phyloP scores from a whole-genome alignment of 176 grass and related monocot species.

The Aegilops umbellulata region DNA sequence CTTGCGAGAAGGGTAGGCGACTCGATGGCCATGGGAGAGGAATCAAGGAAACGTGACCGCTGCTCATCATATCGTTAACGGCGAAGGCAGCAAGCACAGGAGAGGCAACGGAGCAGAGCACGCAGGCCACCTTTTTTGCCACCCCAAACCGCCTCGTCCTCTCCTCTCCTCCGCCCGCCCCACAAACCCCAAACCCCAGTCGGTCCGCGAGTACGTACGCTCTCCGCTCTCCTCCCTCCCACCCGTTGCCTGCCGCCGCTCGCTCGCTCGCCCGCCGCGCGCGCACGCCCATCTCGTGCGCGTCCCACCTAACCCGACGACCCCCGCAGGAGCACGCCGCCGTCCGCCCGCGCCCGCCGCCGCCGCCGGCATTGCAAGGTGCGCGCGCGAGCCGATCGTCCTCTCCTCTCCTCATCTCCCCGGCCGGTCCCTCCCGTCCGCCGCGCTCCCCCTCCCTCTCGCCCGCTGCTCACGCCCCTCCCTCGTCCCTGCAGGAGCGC shows the following conservation, averaged over 20 bases:
- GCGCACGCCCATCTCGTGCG: slow-evolving; percentile 39
- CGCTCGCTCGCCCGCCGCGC: not conserved
- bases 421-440: too few species aligned
- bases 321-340: slow-evolving; percentile 5
- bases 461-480: not conserved
- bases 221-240: not conserved
- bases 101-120: not conserved
- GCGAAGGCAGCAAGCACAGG: not conserved
- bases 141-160: not conserved
- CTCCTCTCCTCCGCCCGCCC: too few species aligned
- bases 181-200: not conserved
- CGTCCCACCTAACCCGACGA: not conserved
- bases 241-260: not conserved
- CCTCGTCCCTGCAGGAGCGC: not conserved
- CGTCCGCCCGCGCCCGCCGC: too few species aligned
- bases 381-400: not conserved
- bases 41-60: not conserved
- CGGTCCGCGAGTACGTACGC: not conserved
- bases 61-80: not conserved
- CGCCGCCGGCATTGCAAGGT: not conserved
- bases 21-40: not conserved
- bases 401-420: not conserved
- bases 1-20: not conserved
- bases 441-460: not conserved
- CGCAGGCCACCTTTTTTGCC: not conserved